Evolutionary conservation across 345 rosid genomes (phyloP).

Genomic region (Populus simonii): DNA sequence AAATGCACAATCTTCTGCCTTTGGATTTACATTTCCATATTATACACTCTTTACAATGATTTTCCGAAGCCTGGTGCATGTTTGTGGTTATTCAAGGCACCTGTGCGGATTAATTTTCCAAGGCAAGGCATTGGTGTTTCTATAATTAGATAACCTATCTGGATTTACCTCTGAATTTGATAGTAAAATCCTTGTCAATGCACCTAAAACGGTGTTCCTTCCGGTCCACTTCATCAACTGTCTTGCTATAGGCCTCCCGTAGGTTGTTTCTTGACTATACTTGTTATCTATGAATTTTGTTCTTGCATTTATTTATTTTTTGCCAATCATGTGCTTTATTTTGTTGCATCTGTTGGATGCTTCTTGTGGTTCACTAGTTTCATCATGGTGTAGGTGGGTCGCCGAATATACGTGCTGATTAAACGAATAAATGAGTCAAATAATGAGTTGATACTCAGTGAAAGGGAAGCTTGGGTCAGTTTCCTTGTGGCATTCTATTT

Average conservation of each 20-base stretch:
- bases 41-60: neutral
- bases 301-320: neutral
- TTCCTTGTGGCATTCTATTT: neutral
- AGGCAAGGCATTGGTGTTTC: neutral
- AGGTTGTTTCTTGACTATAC: neutral
- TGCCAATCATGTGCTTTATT: neutral
- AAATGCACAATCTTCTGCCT: neutral
- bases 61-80: neutral
- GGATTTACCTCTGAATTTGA: neutral
- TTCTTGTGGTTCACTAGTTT: constrained; percentile 1
- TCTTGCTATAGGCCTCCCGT: neutral
- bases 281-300: neutral
- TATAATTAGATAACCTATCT: neutral
- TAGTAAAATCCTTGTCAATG: neutral
- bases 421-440: constrained; percentile 60
- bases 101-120: neutral
- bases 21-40: constrained; percentile 3
- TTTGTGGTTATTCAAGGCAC: neutral
- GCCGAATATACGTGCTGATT: constrained; percentile 50
- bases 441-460: constrained; percentile 78
- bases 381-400: constrained; percentile 58
- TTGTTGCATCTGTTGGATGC: constrained; percentile 3
- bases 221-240: neutral
- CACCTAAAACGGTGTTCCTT: neutral
- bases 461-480: constrained; percentile 81